These are phyloP conservation scores for Blechomonas ayalai DNA, from an alignment of 208 protist species.

Conservation along the genomic window DNA sequence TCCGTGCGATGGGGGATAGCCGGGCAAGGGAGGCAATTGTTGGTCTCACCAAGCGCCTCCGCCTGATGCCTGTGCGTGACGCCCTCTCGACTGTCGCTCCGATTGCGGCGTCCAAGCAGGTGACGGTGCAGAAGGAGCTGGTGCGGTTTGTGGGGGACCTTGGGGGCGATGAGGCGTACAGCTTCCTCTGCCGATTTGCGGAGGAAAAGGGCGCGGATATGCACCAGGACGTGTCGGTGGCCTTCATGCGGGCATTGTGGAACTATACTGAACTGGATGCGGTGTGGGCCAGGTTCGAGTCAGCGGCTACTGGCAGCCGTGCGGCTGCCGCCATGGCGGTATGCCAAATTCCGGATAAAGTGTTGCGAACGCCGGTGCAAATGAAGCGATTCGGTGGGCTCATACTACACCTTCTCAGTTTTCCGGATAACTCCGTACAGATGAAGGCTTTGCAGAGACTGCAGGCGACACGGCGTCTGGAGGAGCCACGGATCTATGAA, in stretches of 20 bases:
- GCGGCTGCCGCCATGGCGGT: too few relatives aligned
- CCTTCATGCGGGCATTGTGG: slow-evolving; percentile 12
- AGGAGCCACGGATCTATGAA: too few relatives aligned
- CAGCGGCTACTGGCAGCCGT: too few relatives aligned
- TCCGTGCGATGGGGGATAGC: slow-evolving; percentile 9
- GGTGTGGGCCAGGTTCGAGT: slow-evolving; percentile 7
- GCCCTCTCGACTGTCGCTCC: background rate
- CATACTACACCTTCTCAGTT: too few relatives aligned
- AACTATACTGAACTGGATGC: slow-evolving; percentile 7
- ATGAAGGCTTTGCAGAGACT: too few relatives aligned
- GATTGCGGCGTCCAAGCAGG: slow-evolving; percentile 2
- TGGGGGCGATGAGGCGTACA: slow-evolving; percentile 10
- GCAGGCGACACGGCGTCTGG: too few relatives aligned
- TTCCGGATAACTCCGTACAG: too few relatives aligned
- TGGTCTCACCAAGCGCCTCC: background rate
- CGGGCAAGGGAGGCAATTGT: background rate
- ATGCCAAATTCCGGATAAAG: too few relatives aligned
- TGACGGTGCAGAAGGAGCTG: slow-evolving; percentile 17
- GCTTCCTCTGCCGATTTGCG: slow-evolving; percentile 10
- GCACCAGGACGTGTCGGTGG: slow-evolving; percentile 16
- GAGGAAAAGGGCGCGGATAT: background rate
- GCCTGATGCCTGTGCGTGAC: background rate
- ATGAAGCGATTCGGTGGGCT: too few relatives aligned
- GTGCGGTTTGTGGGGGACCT: slow-evolving; percentile 9
- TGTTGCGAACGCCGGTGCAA: too few relatives aligned